Conservation (phyloP, 768 basidiomycete species). For the Xanthoconium stramineum region DNA sequence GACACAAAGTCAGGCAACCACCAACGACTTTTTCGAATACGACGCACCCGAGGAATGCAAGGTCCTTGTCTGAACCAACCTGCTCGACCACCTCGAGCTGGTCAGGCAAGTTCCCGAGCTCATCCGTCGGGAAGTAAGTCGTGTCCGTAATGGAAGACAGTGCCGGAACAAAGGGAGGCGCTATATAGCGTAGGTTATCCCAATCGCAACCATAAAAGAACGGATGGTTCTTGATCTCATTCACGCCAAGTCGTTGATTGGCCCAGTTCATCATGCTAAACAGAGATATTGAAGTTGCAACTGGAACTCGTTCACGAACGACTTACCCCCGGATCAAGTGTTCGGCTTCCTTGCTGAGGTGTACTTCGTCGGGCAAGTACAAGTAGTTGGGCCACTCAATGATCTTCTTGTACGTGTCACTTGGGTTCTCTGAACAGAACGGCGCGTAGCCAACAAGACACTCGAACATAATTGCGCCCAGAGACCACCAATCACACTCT, state of each 20-base stretch:
- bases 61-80: conserved; percentile 62
- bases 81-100: conserved; percentile 59
- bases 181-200: conserved; percentile 86
- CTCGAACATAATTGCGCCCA: conserved; percentile 99
- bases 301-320: not conserved
- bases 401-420: conserved; percentile 98
- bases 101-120: conserved; percentile 68
- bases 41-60: conserved; percentile 63
- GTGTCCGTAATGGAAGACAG: conserved; percentile 91
- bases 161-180: conserved; percentile 93
- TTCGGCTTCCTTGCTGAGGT: conserved; percentile 88
- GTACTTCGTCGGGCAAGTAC: conserved; percentile 92
- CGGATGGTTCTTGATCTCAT: conserved; percentile 88
- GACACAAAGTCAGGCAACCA: not conserved
- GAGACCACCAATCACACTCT: conserved; percentile 99
- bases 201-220: conserved; percentile 98
- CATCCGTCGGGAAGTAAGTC: conserved; percentile 95
- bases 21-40: not conserved
- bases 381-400: conserved; percentile 93
- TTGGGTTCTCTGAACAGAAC: conserved; percentile 95
- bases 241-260: conserved; percentile 68
- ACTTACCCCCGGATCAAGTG: conserved; percentile 81
- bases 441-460: conserved; percentile 97
- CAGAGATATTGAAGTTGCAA: conserved; percentile 2
- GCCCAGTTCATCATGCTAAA: conserved; percentile 83